Evolutionary conservation across 2,329 filamentous ascomycete species (phyloP), one percentile per base, ranked within the genome.

Genomic region (Penicillium sp.): DNA sequence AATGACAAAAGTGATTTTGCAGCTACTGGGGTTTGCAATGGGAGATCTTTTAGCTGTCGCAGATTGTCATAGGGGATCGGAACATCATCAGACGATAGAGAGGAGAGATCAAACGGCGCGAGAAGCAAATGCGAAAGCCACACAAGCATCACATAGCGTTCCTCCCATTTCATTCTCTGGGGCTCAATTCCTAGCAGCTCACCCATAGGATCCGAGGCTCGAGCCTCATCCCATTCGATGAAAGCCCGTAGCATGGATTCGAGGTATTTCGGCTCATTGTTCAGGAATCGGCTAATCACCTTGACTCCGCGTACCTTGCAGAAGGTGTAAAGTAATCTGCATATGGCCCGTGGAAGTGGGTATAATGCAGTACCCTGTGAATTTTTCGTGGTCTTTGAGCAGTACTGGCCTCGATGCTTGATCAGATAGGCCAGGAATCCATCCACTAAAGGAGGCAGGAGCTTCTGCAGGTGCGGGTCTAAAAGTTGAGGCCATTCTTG

Each of bases 301-400:
- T 97, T 97, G 68, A 94, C 87, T 20, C 94, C 93, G 46, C 94
- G 84, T 44, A 97, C 88, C 74, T 99, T 99, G 80, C 91, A 97
- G 54, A 99, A 88, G 0, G 87, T 88, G 68, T 97, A 97, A 29
- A 99, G 72, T 2, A 97, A 78, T 55, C 82, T 84, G 69, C 88
- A 90, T 49, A 96, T 85, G 4, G 90, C 91, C 54, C 82, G 80
- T 20, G 87, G 82, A 0, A 90, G 73, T 1, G 86, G 80, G 40
- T 65, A 71, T 17, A 63, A 55, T 20, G 48, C 77, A 67, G 50
- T 72, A 68, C 49, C 60, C 65, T 67, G 60, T 54, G 68, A 70
- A 63, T 36, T 74, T 3, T 43, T 71, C 61, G 30, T 65, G 40
- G 64, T 45, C 21, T 60, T 65, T 34, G 69, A 62, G 51, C 64